phyloP scores from a whole-genome alignment of 345 rosid genomes.

The Eutrema yunnanense region DNA sequence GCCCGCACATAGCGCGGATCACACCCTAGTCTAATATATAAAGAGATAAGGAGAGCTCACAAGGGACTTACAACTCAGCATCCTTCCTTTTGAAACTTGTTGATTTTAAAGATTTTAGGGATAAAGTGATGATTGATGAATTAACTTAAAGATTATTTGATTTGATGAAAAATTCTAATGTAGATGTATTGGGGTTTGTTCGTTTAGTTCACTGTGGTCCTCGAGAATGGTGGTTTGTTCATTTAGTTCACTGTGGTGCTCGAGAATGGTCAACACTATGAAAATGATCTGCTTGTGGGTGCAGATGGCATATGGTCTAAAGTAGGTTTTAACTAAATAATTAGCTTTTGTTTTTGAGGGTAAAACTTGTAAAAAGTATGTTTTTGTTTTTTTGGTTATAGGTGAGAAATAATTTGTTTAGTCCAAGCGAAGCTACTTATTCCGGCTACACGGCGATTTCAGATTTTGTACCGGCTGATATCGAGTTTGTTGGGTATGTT shows the following conservation, averaged over 20 bases:
- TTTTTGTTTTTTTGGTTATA: constrained; percentile 14
- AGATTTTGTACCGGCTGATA: constrained; percentile 86
- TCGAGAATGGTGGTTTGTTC: neutral
- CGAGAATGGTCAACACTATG: constrained; percentile 65
- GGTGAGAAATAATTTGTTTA: constrained; percentile 85
- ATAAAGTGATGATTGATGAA: too few species aligned
- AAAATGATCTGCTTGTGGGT: constrained; percentile 88
- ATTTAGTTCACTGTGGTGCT: constrained; percentile 70
- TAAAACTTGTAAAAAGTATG: neutral
- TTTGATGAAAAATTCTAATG: too few species aligned
- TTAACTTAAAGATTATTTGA: too few species aligned
- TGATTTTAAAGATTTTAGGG: too few species aligned
- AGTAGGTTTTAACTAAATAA: constrained; percentile 32
- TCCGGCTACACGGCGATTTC: constrained; percentile 93
- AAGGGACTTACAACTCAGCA: too few species aligned
- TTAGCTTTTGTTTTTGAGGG: neutral
- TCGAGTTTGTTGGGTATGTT: constrained; percentile 78
- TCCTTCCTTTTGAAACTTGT: too few species aligned
- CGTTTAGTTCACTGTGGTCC: too few species aligned
- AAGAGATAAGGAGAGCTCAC: too few species aligned
- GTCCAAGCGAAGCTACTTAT: constrained; percentile 61
- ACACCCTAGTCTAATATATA: too few species aligned
- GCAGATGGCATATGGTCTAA: constrained; percentile 99
- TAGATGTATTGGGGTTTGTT: too few species aligned
- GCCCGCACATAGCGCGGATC: too few species aligned